Evolutionary conservation across 2,329 filamentous ascomycete species (phyloP), one percentile per base, ranked within the genome.

Genomic region (Fusarium odoratissimum): DNA sequence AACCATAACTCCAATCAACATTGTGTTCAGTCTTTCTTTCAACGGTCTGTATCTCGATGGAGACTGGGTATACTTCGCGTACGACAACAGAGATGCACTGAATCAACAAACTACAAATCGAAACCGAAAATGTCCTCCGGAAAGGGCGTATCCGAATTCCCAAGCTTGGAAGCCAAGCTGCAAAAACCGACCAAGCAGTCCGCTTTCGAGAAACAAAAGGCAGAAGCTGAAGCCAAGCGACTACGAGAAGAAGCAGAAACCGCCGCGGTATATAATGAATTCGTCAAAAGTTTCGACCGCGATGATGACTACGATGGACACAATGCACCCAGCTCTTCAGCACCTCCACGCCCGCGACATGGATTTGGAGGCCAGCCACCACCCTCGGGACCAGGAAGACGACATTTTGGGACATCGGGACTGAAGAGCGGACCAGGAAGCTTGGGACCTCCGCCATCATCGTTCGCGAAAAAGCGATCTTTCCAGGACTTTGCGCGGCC

Each of bases 141-240:
- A 69, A 86, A 86, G 74, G 84, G 85, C 72, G 79, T 86, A 58
- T 77, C 83, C 77, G 84, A 86, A 66, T 95, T 95, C 77, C 91
- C 93, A 19, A 90, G 94, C 77, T 87, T 93, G 66, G 89, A 92
- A 63, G 88, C 91, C 57, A 97, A 97, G 82, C 90, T 96, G 56
- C 90, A 92, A 62, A 93, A 93, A 54, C 91, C 93, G 1, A 88
- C 91, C 69, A 96, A 95, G 82, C 93, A 96, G 79, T 97, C 94
- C 25, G 88, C 92, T 31, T 97, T 97, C 80, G 95, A 97, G 83
- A 91, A 92, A 76, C 93, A 97, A 81, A 94, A 93, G 81, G 93
- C 93, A 67, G 94, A 97, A 80, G 93, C 93, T 63, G 94, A 97
- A 85, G 94, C 94, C 30, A 97, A 97, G 84, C 91, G 93, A 66